Conservation (phyloP, 768 basidiomycete species). For the Amanita polypyramis region DNA sequence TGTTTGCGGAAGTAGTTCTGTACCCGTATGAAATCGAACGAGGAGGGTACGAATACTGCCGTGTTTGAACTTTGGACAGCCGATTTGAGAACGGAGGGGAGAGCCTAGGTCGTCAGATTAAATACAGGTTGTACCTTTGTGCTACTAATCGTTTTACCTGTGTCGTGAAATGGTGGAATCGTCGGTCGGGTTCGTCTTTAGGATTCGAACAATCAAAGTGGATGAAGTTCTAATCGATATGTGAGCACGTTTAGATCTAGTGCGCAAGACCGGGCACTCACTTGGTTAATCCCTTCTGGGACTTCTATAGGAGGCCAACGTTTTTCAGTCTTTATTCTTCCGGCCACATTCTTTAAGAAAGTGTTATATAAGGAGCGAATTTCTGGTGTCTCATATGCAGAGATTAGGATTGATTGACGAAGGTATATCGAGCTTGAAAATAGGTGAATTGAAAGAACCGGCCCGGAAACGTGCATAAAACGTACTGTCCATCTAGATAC, state of each 20-base stretch:
- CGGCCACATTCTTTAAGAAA: slow-evolving; percentile 73
- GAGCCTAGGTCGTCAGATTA: slow-evolving; percentile 35
- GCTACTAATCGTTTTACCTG: slow-evolving; percentile 37
- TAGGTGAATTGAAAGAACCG: background rate
- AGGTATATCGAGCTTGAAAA: slow-evolving; percentile 62
- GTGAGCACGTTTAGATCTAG: background rate
- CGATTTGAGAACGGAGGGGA: slow-evolving; percentile 79
- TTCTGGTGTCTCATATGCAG: slow-evolving; percentile 86
- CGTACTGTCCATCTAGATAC: slow-evolving; percentile 93
- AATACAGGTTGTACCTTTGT: background rate
- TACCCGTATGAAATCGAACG: slow-evolving; percentile 92
- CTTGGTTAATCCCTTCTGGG: slow-evolving; percentile 77
- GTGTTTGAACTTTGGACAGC: slow-evolving; percentile 90
- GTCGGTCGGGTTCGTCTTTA: slow-evolving; percentile 75
- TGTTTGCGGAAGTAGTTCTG: slow-evolving; percentile 78
- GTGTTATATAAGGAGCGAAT: slow-evolving; percentile 68
- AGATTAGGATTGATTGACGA: slow-evolving; percentile 83
- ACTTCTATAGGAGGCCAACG: slow-evolving; percentile 68
- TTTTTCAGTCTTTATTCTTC: slow-evolving; percentile 65
- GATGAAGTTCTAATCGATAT: slow-evolving; percentile 45
- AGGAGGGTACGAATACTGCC: slow-evolving; percentile 84
- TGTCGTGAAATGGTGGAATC: slow-evolving; percentile 80
- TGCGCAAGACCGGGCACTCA: slow-evolving; percentile 19
- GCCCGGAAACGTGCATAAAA: slow-evolving; percentile 4
- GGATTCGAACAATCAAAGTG: slow-evolving; percentile 64